These are phyloP conservation scores for Roridomyces roridus DNA, from an alignment of 768 basidiomycete species.

Conservation along the genomic window DNA sequence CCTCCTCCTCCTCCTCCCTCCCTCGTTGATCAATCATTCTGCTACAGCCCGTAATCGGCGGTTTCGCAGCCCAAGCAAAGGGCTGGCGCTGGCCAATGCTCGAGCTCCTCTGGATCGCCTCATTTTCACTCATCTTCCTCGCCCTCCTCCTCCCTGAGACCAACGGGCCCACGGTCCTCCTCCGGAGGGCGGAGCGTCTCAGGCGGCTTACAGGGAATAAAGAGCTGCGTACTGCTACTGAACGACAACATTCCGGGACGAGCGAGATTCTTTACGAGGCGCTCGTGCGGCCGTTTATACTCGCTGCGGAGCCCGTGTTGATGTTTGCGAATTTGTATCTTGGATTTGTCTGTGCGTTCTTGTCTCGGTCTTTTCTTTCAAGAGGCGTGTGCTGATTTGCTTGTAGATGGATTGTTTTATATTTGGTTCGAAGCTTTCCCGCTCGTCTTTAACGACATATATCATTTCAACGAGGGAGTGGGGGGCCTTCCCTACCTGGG, in stretches of 20 bases:
- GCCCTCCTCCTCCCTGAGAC: conserved; percentile 39
- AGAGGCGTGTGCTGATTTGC: too few relatives aligned
- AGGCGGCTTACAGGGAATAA: conserved; percentile 35
- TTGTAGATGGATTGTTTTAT: conserved; percentile 33
- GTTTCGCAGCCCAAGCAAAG: conserved; percentile 37
- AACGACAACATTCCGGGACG: conserved; percentile 25
- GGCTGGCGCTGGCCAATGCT: conserved; percentile 41
- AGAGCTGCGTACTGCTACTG: conserved; percentile 29
- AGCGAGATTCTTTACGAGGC: conserved; percentile 27
- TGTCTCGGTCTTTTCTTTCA: neutral
- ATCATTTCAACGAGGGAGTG: conserved; percentile 37
- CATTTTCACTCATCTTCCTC: conserved; percentile 31
- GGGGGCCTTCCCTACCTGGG: conserved; percentile 39
- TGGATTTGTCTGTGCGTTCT: conserved; percentile 31
- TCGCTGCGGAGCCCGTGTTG: conserved; percentile 37
- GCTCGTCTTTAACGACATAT: conserved; percentile 37
- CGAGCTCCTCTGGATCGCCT: conserved; percentile 38
- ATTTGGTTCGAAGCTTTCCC: conserved; percentile 42
- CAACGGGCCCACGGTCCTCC: conserved; percentile 30
- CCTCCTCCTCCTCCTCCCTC: too few relatives aligned
- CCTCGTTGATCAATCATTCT: too few relatives aligned
- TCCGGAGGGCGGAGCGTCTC: conserved; percentile 35
- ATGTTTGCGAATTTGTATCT: conserved; percentile 36
- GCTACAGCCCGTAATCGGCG: conserved; percentile 38
- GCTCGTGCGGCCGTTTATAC: conserved; percentile 35